These are phyloP conservation scores for Citrus inodora DNA, from an alignment of 345 rosid genomes.

Conservation along the genomic window DNA sequence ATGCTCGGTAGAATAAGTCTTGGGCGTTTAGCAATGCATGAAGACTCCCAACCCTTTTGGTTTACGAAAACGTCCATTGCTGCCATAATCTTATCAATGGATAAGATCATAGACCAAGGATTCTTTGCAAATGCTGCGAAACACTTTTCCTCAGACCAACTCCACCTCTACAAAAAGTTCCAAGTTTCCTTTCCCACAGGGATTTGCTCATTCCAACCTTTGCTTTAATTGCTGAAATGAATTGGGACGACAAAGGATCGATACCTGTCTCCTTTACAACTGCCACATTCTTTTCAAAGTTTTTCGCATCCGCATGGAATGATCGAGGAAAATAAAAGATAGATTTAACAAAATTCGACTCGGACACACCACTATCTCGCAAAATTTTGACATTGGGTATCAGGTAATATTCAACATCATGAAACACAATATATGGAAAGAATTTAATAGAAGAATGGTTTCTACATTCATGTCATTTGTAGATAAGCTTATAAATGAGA, in stretches of 20 bases:
- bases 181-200: conserved; percentile 23
- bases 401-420: not conserved
- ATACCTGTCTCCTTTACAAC: conserved; percentile 24
- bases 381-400: not conserved
- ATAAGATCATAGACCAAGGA: too few relatives aligned
- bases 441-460: too few relatives aligned
- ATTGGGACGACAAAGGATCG: conserved; percentile 7
- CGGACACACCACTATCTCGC: conserved; percentile 11
- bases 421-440: not conserved
- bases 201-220: not conserved
- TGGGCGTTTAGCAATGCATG: too few relatives aligned
- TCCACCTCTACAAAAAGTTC: conserved; percentile 30
- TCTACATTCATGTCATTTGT: too few relatives aligned
- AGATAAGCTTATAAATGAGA: too few relatives aligned
- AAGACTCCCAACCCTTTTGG: too few relatives aligned
- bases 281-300: conserved; percentile 12
- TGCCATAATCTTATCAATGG: too few relatives aligned
- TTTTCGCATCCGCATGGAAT: not conserved
- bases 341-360: not conserved
- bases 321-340: not conserved
- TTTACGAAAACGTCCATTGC: too few relatives aligned
- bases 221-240: conserved; percentile 13
- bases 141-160: conserved; percentile 14
- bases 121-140: too few relatives aligned
- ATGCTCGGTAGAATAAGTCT: too few relatives aligned